A percentile compares a stretch with the other conserved stretches of the same genome.
Evolutionary conservation across 2,329 filamentous ascomycete species (phyloP).

Genomic region (Neopestalotiopsis sp.): DNA sequence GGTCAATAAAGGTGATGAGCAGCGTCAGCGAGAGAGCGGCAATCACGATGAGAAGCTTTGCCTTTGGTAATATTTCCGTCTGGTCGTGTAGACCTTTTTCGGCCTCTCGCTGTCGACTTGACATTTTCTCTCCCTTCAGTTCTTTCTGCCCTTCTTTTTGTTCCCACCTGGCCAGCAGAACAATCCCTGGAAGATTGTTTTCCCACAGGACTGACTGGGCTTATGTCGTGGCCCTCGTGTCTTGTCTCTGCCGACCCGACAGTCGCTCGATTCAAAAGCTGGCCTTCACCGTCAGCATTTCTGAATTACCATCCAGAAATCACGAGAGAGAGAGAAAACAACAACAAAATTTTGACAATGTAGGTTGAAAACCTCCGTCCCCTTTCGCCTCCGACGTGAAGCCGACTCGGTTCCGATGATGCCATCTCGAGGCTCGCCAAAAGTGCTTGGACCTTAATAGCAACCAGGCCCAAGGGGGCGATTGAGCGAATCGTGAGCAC

Average conservation of each 20-base stretch:
- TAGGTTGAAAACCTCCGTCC: not conserved
- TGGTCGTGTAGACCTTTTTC: conserved; percentile 20
- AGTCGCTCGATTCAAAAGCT: not conserved
- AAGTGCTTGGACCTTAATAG: not conserved
- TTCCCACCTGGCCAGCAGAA: no score
- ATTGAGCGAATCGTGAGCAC: not conserved
- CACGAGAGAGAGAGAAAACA: not conserved
- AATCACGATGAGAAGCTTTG: conserved; percentile 37
- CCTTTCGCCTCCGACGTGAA: not conserved
- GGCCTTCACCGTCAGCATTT: not conserved
- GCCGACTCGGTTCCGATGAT: not conserved
- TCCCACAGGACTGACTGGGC: not conserved
- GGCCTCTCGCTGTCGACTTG: conserved; percentile 16
- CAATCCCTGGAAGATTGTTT: not conserved
- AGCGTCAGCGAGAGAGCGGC: conserved; percentile 35
- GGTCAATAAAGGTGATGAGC: conserved; percentile 43
- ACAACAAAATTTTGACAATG: not conserved
- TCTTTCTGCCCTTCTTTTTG: not conserved
- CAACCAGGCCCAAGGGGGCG: not conserved
- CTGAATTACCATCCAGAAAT: not conserved
- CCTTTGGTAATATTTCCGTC: conserved; percentile 33
- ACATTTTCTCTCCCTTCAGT: conserved; percentile 1
- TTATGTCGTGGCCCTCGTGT: not conserved
- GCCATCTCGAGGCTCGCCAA: conserved; percentile 8
- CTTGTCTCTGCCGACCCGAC: not conserved